Evolutionary conservation across 495 filamentous ascomycete species (phyloP).

Genomic region (Aspergillus panamensis): DNA sequence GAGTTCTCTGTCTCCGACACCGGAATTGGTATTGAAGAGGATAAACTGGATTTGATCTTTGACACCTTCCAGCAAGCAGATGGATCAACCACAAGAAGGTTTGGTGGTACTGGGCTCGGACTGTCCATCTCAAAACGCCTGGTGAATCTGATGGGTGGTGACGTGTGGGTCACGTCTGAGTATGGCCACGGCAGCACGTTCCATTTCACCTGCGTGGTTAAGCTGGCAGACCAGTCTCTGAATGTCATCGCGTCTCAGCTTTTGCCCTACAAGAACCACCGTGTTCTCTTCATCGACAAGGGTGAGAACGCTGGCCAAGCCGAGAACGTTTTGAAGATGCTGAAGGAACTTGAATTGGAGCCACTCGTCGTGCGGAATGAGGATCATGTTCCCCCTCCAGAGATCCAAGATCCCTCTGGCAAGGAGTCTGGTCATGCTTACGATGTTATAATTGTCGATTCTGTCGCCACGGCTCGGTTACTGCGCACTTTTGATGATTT

Average conservation of each 20-base stretch:
- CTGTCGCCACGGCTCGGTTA: conserved; percentile 80
- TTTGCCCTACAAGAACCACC: conserved; percentile 79
- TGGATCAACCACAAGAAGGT: conserved; percentile 93
- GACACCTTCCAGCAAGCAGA: conserved; percentile 99
- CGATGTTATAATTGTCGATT: conserved; percentile 97
- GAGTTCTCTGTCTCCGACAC: conserved; percentile 97
- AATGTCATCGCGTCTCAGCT: conserved; percentile 78
- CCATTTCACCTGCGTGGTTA: conserved; percentile 94
- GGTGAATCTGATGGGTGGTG: conserved; percentile 95
- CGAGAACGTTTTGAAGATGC: conserved; percentile 72
- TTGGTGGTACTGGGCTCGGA: conserved; percentile 93
- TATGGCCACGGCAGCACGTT: conserved; percentile 94
- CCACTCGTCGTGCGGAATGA: conserved; percentile 76
- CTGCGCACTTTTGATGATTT: conserved; percentile 87
- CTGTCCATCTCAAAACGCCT: conserved; percentile 94
- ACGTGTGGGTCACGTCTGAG: conserved; percentile 93
- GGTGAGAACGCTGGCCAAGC: conserved; percentile 72
- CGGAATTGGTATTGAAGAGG: conserved; percentile 92
- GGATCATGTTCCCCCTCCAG: conserved; percentile 55
- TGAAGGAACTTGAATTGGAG: conserved; percentile 72
- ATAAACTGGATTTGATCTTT: conserved; percentile 97
- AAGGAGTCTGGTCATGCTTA: conserved; percentile 65
- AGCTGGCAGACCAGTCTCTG: conserved; percentile 79
- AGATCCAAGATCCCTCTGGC: conserved; percentile 54
- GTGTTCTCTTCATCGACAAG: conserved; percentile 95